phyloP scores from a whole-genome alignment of 2,329 filamentous ascomycete species.

The Stachybotrys echinatus region DNA sequence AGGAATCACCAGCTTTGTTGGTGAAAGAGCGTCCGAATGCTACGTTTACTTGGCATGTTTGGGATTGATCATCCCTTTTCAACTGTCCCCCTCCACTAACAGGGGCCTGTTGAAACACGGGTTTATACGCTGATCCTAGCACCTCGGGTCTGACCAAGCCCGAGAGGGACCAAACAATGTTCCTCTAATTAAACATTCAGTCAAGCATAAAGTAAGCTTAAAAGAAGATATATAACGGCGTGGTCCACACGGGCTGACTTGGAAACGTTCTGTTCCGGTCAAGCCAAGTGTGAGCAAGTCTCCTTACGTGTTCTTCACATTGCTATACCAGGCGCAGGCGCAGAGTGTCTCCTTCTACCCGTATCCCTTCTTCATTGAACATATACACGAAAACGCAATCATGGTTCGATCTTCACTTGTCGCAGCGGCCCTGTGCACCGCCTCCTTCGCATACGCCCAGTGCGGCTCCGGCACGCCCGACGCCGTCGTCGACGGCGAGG shows the following conservation, averaged over 20 bases:
- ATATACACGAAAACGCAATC: background rate
- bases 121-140: no score
- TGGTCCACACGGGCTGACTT: background rate
- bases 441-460: background rate
- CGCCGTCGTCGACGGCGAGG: background rate
- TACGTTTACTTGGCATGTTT: background rate
- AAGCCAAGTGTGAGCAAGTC: background rate
- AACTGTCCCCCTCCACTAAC: no score
- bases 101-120: no score
- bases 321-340: no score
- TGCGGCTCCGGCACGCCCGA: background rate
- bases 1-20: background rate
- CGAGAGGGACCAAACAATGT: no score
- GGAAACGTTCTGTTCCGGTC: background rate
- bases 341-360: no score
- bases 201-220: background rate
- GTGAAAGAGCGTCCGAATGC: background rate
- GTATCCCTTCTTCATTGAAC: background rate
- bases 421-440: background rate
- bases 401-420: background rate
- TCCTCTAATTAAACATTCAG: background rate
- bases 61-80: no score
- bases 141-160: no score
- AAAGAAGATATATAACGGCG: background rate
- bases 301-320: background rate